phyloP scores from a whole-genome alignment of 768 basidiomycete species.

The Amanita pseudoporphyria region DNA sequence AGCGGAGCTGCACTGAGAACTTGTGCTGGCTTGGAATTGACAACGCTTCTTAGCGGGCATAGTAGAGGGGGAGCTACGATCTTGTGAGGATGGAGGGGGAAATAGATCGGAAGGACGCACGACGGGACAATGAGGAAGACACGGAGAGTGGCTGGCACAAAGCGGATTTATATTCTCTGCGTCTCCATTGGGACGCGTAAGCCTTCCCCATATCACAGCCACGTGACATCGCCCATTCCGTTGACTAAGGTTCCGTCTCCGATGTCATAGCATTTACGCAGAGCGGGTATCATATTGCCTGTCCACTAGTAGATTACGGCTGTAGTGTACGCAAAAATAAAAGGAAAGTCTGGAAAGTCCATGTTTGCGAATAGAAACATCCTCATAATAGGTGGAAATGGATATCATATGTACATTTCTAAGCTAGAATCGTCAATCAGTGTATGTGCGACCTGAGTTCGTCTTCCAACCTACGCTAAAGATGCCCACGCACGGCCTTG shows the following conservation, averaged over 20 bases:
- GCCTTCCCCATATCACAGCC: conserved; percentile 6
- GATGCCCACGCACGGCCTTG: conserved; percentile 7
- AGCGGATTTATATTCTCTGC: conserved; percentile 2
- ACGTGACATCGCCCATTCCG: conserved; percentile 6
- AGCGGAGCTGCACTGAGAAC: conserved; percentile 62
- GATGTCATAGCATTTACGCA: neutral
- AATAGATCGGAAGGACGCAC: conserved; percentile 8
- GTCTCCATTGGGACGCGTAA: conserved; percentile 9
- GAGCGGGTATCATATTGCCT: neutral
- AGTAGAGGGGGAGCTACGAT: conserved; percentile 3
- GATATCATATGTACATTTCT: too few species aligned
- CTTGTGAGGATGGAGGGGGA: conserved; percentile 7
- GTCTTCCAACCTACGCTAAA: neutral
- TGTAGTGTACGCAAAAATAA: neutral
- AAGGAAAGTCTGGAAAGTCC: neutral
- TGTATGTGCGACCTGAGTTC: too few species aligned
- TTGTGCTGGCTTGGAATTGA: conserved; percentile 47
- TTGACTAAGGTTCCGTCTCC: neutral
- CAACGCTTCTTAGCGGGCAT: conserved; percentile 89
- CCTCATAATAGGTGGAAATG: neutral
- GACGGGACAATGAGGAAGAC: neutral
- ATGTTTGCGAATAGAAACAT: neutral
- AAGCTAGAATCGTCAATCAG: too few species aligned
- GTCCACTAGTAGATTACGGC: neutral
- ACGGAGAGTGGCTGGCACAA: neutral